Evolutionary conservation across 176 grass and related monocot species (phyloP), one percentile per base, ranked within the genome.

Genomic region (Carex pumila): DNA sequence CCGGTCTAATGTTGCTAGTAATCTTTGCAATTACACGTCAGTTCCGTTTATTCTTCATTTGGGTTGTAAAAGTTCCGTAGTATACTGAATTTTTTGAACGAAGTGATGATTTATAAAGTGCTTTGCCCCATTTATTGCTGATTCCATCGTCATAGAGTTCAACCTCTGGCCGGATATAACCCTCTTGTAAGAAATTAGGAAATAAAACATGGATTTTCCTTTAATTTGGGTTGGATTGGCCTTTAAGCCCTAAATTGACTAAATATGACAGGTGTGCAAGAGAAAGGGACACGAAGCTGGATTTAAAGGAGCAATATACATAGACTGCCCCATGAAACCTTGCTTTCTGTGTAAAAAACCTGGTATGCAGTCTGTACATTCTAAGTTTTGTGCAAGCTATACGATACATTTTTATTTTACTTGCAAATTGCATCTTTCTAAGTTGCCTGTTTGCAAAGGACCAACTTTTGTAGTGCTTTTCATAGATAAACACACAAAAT

Each of bases 301-400:
- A 85, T 98, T 98, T 61, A 91, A 85, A 86, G 92, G 92, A 1
- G 89, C 91, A 1, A 83, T 92, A 53, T 98, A 98, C 65, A 86
- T 98, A 7, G 91, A 98, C 13, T 98, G 95, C 83, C 95, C 95
- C 68, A 94, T 85, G 91, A 98, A 98, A 87, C 95, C 92, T 57
- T 98, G 95, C 84, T 98, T 91, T 84, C 88, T 98, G 13, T 98
- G 95, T 85, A 98, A 98, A 90, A 94, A n/a, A 86, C 92, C 95
- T 85, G 95, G 95, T 98, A 60, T 75, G 79, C 8, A 76, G 58
- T 45, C 62, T 34, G 3, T 50, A 58, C 30, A 21, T 21, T 62
- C 60, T 25, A 62, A 62, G 19, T 62, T 62, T 62, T 11, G 19
- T 62, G 60, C 12, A 12, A 43, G 41, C 37, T 18, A 21, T 50